phyloP scores from a whole-genome alignment of 2,329 filamentous ascomycete species.

The Mariannaea sp. region DNA sequence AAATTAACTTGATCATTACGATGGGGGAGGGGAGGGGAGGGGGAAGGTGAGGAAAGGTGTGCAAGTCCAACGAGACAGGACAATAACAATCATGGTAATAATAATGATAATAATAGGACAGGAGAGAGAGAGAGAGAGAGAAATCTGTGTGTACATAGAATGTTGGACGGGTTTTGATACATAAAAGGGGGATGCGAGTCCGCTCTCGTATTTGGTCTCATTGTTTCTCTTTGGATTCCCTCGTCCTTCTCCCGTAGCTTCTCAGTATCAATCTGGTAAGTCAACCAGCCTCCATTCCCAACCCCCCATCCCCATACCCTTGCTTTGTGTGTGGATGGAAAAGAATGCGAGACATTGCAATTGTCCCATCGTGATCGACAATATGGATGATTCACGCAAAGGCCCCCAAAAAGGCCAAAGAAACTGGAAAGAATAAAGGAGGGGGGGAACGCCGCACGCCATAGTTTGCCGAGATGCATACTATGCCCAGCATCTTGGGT shows the following conservation, averaged over 20 bases:
- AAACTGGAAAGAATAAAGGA: neutral
- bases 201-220: neutral
- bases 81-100: neutral
- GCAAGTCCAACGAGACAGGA: constrained; percentile 4
- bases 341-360: neutral
- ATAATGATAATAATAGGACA: no score
- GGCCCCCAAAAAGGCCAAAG: no score
- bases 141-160: neutral
- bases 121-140: neutral
- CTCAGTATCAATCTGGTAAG: neutral
- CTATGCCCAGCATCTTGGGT: no score
- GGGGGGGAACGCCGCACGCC: no score
- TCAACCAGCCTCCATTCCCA: constrained; percentile 2
- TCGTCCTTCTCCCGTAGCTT: neutral
- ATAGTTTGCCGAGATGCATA: no score
- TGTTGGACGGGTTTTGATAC: no score
- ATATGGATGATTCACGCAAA: no score
- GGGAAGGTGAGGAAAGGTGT: neutral
- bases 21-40: constrained; percentile 3
- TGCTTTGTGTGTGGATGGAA: neutral
- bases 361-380: neutral
- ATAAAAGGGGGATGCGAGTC: constrained; percentile 14
- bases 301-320: neutral
- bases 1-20: constrained; percentile 38
- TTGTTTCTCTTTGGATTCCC: neutral